Evolutionary conservation across 352 stramenopile genomes (phyloP), one percentile per base, ranked within the genome.

Genomic region (Phytophthora megakarya): DNA sequence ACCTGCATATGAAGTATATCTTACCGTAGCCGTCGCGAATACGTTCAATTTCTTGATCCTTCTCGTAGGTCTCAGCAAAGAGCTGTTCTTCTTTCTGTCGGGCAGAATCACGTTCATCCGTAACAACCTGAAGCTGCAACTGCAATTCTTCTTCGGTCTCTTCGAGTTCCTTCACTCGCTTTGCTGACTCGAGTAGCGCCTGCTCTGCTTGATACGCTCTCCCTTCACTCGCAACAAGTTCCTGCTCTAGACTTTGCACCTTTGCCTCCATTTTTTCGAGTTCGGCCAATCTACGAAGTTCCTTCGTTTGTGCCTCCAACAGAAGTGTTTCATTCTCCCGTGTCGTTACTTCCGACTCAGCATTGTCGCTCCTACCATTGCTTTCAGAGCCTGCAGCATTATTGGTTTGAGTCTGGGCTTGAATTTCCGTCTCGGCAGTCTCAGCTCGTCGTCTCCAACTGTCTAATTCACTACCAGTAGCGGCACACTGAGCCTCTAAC

Each of bases 11-110:
- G 22, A 23, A n/a, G n/a, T 21, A 18, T 7, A 15, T 13, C 72
- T 65, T 76, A 90, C 86, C 84, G 40, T 95, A 95, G 28, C 86
- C 86, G 46, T 95, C 86, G 8, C 86, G 86, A 65, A 95, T 92
- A 15, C 86, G 83, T 58, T 93, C 86, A 38, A 95, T 95, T 45
- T 95, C 86, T 61, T 95, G 84, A 19, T 93, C 86, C 49, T 95
- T 95, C 39, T 95, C 86, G 37, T 89, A 90, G 39, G 86, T 91
- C 53, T 95, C 86, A 10, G 75, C 40, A 46, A 95, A 95, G 1
- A 92, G 66, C 52, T 92, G 80, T 54, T 95, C 86, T 71, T 95
- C 86, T 50, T 95, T 95, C 28, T 87, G 76, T 10, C 86, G 74
- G 40, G 86, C 84, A 11, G 86, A 86, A 48, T 95, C 86, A 1